Percentiles rank a stretch among this genome's conserved stretches.
Evolutionary conservation across 805 yeast species (phyloP).

Genomic region (Yarrowia sp.): DNA sequence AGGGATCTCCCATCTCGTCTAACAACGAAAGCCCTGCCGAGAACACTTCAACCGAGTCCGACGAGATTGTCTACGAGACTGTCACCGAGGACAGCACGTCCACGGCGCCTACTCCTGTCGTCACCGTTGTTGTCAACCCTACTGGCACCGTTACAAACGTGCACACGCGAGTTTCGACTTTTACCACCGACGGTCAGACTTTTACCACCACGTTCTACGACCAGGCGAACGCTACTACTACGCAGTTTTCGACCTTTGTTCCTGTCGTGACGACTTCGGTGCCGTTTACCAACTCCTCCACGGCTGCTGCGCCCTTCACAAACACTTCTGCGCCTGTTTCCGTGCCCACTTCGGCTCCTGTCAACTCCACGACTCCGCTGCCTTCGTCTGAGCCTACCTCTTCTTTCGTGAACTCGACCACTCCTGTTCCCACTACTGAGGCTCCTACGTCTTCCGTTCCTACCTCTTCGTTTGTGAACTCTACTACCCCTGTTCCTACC

Average conservation of each 20-base stretch:
- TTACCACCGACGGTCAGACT: slow-evolving; percentile 28
- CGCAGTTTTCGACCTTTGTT: slow-evolving; percentile 1
- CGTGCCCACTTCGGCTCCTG: background rate
- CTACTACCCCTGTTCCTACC: background rate
- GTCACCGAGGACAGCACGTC: slow-evolving; percentile 5
- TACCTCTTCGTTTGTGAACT: background rate
- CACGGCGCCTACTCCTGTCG: slow-evolving; percentile 26
- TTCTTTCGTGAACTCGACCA: background rate
- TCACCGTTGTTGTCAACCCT: slow-evolving; percentile 28
- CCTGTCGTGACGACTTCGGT: background rate
- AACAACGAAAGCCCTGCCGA: too few relatives aligned
- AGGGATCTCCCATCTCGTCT: background rate
- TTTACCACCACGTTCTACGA: slow-evolving; percentile 21
- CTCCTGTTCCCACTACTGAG: background rate
- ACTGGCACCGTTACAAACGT: slow-evolving; percentile 27
- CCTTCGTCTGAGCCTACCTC: background rate
- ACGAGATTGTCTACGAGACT: slow-evolving; percentile 16
- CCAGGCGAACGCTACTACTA: slow-evolving; percentile 3
- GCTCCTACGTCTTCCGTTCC: background rate
- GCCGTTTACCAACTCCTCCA: background rate
- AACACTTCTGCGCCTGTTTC: background rate
- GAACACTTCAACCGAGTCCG: background rate
- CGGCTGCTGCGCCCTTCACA: background rate
- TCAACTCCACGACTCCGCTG: background rate
- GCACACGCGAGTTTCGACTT: slow-evolving; percentile 25